Conservation (phyloP, 352 stramenopile genomes). For the Pythium plurisporium region DNA sequence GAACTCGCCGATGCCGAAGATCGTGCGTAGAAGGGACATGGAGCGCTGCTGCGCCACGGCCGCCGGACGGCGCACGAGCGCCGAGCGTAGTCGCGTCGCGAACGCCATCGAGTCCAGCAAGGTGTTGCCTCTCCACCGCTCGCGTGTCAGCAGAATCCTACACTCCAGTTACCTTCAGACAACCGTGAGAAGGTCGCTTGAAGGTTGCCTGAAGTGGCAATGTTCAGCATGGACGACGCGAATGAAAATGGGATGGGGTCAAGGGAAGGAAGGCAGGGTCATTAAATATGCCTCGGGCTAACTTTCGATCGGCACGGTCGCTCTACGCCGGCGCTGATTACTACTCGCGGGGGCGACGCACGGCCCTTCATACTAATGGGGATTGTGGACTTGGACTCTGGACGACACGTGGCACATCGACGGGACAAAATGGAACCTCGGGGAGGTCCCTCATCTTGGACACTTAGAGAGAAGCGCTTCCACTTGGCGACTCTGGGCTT, state of each 20-base stretch:
- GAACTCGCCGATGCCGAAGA: slow-evolving; percentile 83
- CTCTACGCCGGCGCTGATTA: neutral
- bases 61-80: neutral
- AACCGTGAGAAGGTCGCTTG: slow-evolving; percentile 5
- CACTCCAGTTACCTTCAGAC: slow-evolving; percentile 14
- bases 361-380: neutral
- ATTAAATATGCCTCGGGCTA: slow-evolving; percentile 13
- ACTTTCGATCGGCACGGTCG: neutral
- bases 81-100: slow-evolving; percentile 6
- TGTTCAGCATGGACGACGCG: neutral
- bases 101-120: neutral
- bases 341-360: neutral
- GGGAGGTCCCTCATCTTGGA: neutral
- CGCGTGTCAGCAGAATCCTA: slow-evolving; percentile 12
- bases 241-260: neutral
- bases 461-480: slow-evolving; percentile 9
- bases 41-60: slow-evolving; percentile 20
- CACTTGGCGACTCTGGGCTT: slow-evolving; percentile 12
- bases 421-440: slow-evolving; percentile 3
- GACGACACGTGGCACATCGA: slow-evolving; percentile 6
- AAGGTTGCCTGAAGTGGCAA: neutral
- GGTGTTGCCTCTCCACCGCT: neutral
- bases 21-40: slow-evolving; percentile 64
- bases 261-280: neutral
- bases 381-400: no score